Evolutionary conservation across 2,329 filamentous ascomycete species (phyloP).

Genomic region (Tolypocladium tundrense): DNA sequence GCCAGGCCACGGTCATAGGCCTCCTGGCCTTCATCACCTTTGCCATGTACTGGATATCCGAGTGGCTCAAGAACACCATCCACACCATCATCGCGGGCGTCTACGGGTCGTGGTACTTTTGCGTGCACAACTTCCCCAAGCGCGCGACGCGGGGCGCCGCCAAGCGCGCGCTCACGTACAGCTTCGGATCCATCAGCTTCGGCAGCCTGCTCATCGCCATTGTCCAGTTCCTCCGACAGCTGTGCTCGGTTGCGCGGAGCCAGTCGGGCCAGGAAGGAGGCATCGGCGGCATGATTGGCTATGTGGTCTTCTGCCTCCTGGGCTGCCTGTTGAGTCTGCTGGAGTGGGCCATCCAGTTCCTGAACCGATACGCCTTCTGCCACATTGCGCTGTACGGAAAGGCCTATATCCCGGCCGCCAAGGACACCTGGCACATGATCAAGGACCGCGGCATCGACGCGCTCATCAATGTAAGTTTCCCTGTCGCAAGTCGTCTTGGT

Average conservation of each 20-base stretch:
- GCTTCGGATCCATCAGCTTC: slow-evolving; percentile 82
- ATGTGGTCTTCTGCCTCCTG: slow-evolving; percentile 62
- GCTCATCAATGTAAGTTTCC: slow-evolving; percentile 54
- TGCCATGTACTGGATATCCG: slow-evolving; percentile 86
- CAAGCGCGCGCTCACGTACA: slow-evolving; percentile 74
- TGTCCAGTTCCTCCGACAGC: slow-evolving; percentile 73
- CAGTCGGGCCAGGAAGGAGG: slow-evolving; percentile 60
- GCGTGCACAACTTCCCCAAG: slow-evolving; percentile 56
- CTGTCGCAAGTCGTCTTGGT: neutral
- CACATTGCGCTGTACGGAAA: slow-evolving; percentile 93
- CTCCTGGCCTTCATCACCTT: slow-evolving; percentile 82
- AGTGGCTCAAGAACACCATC: slow-evolving; percentile 89
- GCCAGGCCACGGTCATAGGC: slow-evolving; percentile 68
- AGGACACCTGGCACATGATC: slow-evolving; percentile 86
- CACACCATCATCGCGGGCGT: slow-evolving; percentile 81
- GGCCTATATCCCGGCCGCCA: slow-evolving; percentile 74
- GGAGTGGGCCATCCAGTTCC: slow-evolving; percentile 77
- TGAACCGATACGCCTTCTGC: slow-evolving; percentile 88
- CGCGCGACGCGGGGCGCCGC: slow-evolving; percentile 77
- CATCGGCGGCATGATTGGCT: slow-evolving; percentile 56
- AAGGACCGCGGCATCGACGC: slow-evolving; percentile 86
- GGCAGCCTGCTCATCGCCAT: slow-evolving; percentile 80
- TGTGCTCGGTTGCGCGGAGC: slow-evolving; percentile 64
- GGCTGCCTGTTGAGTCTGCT: slow-evolving; percentile 67
- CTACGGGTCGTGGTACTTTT: slow-evolving; percentile 92